These are phyloP conservation scores for Claviceps capensis DNA, from an alignment of 2,329 filamentous ascomycete genomes.

Conservation along the genomic window DNA sequence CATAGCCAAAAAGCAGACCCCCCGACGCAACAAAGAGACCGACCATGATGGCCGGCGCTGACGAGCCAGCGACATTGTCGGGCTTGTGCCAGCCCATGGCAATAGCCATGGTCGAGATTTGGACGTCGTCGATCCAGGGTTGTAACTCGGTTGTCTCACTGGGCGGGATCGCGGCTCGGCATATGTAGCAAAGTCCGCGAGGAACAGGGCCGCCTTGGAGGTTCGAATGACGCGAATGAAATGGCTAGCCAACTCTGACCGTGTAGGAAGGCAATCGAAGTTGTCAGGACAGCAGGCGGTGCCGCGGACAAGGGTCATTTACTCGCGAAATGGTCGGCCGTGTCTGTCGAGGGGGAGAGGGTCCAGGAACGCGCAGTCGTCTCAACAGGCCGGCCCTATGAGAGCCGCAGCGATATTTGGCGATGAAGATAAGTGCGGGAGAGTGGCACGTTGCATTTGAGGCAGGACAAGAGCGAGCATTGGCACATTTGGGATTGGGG, in stretches of 20 bases:
- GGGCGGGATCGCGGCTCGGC: not conserved
- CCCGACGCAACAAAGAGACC: slow-evolving; percentile 58
- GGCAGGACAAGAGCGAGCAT: not conserved
- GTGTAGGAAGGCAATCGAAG: not conserved
- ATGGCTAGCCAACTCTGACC: not conserved
- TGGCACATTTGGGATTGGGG: not conserved
- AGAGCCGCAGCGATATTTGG: not conserved
- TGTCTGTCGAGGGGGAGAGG: not conserved
- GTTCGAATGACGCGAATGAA: not conserved
- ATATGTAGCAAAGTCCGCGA: not conserved
- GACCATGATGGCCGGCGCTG: slow-evolving; percentile 59
- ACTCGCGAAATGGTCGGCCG: not conserved
- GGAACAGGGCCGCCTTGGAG: not conserved
- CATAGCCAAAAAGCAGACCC: slow-evolving; percentile 56
- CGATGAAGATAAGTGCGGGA: not conserved
- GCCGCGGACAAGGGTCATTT: not conserved
- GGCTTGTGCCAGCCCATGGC: slow-evolving; percentile 63
- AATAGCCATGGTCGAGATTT: slow-evolving; percentile 43
- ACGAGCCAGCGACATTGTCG: slow-evolving; percentile 60
- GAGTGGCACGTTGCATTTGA: not conserved
- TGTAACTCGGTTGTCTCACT: slow-evolving; percentile 3
- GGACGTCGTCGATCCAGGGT: slow-evolving; percentile 36
- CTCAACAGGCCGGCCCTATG: no score
- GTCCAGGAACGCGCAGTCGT: not conserved
- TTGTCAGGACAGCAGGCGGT: not conserved